Base-by-base conservation (phyloP, 768 basidiomycete genomes). In the Tephrocybe sp. region DNA sequence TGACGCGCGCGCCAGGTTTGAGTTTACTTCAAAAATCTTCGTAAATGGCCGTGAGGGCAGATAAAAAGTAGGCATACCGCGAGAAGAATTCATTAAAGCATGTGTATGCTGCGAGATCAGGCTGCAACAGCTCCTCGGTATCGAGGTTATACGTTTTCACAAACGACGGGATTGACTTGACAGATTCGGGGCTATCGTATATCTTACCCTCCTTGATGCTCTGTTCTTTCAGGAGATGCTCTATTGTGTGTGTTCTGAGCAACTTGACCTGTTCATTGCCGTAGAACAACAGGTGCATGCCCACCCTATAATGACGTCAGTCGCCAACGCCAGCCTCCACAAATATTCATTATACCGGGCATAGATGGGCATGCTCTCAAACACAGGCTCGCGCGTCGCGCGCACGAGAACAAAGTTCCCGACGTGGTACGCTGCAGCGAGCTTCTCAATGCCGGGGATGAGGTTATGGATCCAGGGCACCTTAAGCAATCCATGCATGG, bases 41-140 rank as follows among this genome's bases (percentile, higher is more conserved):
- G 35, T 24, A 24, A 46, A 19, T 13, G 19, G 41, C 15, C 24
- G n/a, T n/a, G 36, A 15, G 32, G 8, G 35, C 34, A 28, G 2
- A 25, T 44, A 9, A 21, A 4, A 2, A 22, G 35, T 34, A 36
- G 35, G 35, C 47, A 7, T 31, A 72, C 74, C 86, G 72, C 38
- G 61, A 77, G 71, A 93, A 93, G 73, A 93, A 92, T 5, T 83
- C 74, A 67, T 92, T 93, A 74, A 93, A 89, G 11, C 69, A 81
- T 57, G 66, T 67, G 63, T 92, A 92, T 36, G 78, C 73, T 1
- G 63, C 64, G 40, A 85, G 64, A 61, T 92, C 83, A 1, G 84
- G 78, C 25, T 86, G 63, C 12, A 83, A 68, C 16, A 92, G 77
- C 59, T 92, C 86, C 40, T 72, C 70, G 16, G 75, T 61, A 11